These are phyloP conservation scores for Symbiodinium natans DNA, from an alignment of 73 alveolate species.

Conservation along the genomic window DNA sequence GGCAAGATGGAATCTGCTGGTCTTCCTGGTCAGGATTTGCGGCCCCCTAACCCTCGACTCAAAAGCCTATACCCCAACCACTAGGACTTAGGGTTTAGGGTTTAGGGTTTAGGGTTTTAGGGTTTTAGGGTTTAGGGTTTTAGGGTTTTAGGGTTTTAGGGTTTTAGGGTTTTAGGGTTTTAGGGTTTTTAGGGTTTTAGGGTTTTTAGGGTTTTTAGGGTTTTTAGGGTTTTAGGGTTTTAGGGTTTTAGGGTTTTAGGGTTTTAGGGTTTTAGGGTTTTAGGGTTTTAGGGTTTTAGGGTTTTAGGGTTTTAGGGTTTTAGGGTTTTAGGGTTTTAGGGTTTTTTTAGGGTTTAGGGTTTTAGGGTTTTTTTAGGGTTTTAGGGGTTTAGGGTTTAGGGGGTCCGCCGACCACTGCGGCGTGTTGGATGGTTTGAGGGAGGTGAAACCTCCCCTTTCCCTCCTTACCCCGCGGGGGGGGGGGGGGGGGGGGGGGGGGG, in stretches of 20 bases:
- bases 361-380: not conserved
- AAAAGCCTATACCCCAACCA: no score
- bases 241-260: not conserved
- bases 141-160: not conserved
- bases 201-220: not conserved
- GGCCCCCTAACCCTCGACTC: no score
- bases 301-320: no score
- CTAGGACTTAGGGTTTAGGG: not conserved
- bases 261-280: not conserved
- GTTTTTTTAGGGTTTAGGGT: not conserved
- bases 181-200: not conserved
- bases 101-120: not conserved
- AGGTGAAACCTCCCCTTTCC: no score
- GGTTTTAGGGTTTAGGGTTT: no score
- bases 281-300: no score
- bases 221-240: not conserved
- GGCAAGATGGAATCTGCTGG: conserved; percentile 41
- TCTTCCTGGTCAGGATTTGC: conserved; percentile 11
- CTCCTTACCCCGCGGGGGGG: no score
- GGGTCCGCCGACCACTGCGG: no score
- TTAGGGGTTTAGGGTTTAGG: not conserved
- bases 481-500: no score
- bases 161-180: not conserved
- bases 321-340: no score
- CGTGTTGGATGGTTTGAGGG: no score